Evolutionary conservation across 257 asterid species (phyloP).

Genomic region (Linderniella brevidens): DNA sequence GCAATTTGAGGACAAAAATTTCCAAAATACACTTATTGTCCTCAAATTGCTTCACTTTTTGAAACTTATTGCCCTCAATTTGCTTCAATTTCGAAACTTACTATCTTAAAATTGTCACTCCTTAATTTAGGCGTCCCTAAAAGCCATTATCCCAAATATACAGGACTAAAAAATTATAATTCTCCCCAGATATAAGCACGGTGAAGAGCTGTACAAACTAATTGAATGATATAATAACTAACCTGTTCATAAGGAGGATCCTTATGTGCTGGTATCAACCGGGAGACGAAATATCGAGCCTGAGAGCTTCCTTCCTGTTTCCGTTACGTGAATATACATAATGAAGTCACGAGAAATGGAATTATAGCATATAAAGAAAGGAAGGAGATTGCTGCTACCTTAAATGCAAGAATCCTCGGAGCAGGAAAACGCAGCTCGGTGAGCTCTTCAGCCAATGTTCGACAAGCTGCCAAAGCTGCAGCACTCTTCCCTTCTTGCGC

Average conservation of each 20-base stretch:
- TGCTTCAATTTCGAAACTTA: too few species aligned
- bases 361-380: neutral
- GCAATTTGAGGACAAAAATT: too few species aligned
- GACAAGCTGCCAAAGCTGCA: slow-evolving; percentile 93
- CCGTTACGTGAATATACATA: neutral
- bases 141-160: too few species aligned
- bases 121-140: too few species aligned
- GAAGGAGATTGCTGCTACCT: slow-evolving; percentile 22
- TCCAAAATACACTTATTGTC: too few species aligned
- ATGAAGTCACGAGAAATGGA: neutral
- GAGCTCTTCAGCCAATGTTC: slow-evolving; percentile 97
- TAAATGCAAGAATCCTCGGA: slow-evolving; percentile 94
- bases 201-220: too few species aligned
- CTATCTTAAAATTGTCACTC: too few species aligned
- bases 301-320: slow-evolving; percentile 97
- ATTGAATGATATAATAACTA: slow-evolving; percentile 5
- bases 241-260: slow-evolving; percentile 98
- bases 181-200: too few species aligned
- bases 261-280: slow-evolving; percentile 87
- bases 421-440: slow-evolving; percentile 94
- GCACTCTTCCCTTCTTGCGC: slow-evolving; percentile 84
- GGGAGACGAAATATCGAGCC: slow-evolving; percentile 90
- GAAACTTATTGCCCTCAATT: too few species aligned
- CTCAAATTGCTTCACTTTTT: too few species aligned
- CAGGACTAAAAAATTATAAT: too few species aligned